phyloP scores from a whole-genome alignment of 2,329 filamentous ascomycete genomes.

The Alternaria arbusti region DNA sequence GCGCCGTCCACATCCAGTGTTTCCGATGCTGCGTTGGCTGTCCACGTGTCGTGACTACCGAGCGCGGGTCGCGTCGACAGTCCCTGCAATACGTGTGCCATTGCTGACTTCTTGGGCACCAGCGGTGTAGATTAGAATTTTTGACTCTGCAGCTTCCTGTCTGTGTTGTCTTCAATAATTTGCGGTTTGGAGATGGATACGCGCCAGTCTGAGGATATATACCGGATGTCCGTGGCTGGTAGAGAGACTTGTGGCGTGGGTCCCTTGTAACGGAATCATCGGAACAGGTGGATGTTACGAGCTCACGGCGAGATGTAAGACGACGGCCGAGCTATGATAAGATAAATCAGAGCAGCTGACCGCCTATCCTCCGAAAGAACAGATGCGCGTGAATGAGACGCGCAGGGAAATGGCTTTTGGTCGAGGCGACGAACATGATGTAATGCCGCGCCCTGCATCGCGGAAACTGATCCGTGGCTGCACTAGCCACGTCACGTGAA shows the following conservation, averaged over 20 bases:
- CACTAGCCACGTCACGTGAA: slow-evolving; percentile 5
- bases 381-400: background rate
- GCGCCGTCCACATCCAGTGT: slow-evolving; percentile 51
- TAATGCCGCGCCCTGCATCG: slow-evolving; percentile 1
- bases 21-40: slow-evolving; percentile 30
- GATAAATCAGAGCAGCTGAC: slow-evolving; percentile 11
- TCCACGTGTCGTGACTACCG: slow-evolving; percentile 35
- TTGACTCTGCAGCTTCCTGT: slow-evolving; percentile 7
- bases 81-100: slow-evolving; percentile 38
- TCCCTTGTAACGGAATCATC: slow-evolving; percentile 13
- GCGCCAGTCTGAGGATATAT: slow-evolving; percentile 3
- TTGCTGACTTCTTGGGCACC: slow-evolving; percentile 27
- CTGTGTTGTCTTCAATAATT: background rate
- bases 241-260: slow-evolving; percentile 18
- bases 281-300: slow-evolving; percentile 6
- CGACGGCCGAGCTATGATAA: background rate
- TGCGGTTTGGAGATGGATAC: background rate
- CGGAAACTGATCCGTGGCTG: background rate
- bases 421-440: slow-evolving; percentile 2
- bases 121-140: slow-evolving; percentile 19
- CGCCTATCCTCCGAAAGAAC: slow-evolving; percentile 12
- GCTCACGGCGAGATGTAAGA: slow-evolving; percentile 2
- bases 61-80: slow-evolving; percentile 26
- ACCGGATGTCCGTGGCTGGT: slow-evolving; percentile 4
- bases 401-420: background rate